These are phyloP conservation scores for Letharia columbiana DNA, from an alignment of 495 filamentous ascomycete species.

Conservation along the genomic window DNA sequence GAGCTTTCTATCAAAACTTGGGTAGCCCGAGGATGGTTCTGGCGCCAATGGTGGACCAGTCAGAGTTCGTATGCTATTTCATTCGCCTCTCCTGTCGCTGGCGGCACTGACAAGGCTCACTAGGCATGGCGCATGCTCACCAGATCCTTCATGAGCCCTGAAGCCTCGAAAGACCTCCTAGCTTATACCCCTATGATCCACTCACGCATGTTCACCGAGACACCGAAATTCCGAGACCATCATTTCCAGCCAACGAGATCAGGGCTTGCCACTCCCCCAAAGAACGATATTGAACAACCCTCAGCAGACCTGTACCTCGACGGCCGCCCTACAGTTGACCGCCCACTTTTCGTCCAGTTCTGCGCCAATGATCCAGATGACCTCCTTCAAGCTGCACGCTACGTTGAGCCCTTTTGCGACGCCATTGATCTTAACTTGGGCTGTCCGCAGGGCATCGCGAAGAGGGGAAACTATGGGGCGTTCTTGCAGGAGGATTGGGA, in stretches of 20 bases:
- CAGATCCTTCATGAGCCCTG: constrained; percentile 71
- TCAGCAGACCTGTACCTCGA: constrained; percentile 53
- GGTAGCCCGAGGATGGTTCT: constrained; percentile 84
- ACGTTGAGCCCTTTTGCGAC: constrained; percentile 78
- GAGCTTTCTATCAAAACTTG: constrained; percentile 87
- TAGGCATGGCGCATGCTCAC: constrained; percentile 94
- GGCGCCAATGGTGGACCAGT: constrained; percentile 97
- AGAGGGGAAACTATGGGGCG: constrained; percentile 81
- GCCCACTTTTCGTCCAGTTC: constrained; percentile 93
- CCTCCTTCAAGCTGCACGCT: constrained; percentile 64
- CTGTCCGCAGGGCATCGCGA: constrained; percentile 95
- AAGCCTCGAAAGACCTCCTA: constrained; percentile 51
- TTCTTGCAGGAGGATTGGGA: constrained; percentile 92
- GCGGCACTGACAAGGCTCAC: constrained; percentile 22
- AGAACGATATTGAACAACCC: constrained; percentile 7
- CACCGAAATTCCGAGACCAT: constrained; percentile 60
- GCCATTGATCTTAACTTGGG: constrained; percentile 95
- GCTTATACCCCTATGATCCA: constrained; percentile 96
- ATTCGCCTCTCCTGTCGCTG: background rate
- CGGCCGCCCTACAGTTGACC: constrained; percentile 72
- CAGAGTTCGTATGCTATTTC: constrained; percentile 70
- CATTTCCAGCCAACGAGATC: constrained; percentile 65
- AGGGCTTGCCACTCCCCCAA: constrained; percentile 25
- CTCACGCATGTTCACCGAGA: constrained; percentile 70
- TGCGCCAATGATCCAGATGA: constrained; percentile 81